A percentile compares a stretch with the other conserved stretches of the same genome.
Evolutionary conservation across 352 stramenopile genomes (phyloP).

Genomic region (Pythium guiyangense): DNA sequence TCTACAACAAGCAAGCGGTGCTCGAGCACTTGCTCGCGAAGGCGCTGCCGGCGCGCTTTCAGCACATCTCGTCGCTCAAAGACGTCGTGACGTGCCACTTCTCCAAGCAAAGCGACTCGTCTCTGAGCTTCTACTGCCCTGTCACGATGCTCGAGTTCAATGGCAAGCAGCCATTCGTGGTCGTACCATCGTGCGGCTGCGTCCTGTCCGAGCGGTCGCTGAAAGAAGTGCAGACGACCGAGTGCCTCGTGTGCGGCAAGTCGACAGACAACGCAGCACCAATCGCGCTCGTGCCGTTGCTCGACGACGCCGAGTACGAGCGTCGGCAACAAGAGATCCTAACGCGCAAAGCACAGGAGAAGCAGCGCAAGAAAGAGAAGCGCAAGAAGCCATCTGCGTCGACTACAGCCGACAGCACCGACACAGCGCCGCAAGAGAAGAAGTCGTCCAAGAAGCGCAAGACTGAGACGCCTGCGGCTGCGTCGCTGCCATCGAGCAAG

Average conservation of each 20-base stretch:
- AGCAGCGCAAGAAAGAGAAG: slow-evolving; percentile 40
- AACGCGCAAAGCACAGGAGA: slow-evolving; percentile 42
- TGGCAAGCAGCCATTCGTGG: slow-evolving; percentile 82
- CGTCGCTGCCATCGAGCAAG: slow-evolving; percentile 22
- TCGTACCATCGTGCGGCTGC: slow-evolving; percentile 79
- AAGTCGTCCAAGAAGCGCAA: slow-evolving; percentile 44
- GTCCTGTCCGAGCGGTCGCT: slow-evolving; percentile 86
- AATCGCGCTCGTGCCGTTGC: slow-evolving; percentile 55
- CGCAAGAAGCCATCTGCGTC: slow-evolving; percentile 1
- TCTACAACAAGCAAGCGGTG: slow-evolving; percentile 92
- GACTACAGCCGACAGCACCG: neutral
- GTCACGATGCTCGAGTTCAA: slow-evolving; percentile 88
- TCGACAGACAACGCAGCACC: slow-evolving; percentile 47
- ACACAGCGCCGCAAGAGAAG: slow-evolving; percentile 11
- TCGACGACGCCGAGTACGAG: slow-evolving; percentile 55
- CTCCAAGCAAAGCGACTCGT: slow-evolving; percentile 9
- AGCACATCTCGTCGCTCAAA: slow-evolving; percentile 83
- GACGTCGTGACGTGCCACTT: slow-evolving; percentile 82
- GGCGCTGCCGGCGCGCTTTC: slow-evolving; percentile 64
- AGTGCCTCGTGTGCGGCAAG: slow-evolving; percentile 68
- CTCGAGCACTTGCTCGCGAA: slow-evolving; percentile 80
- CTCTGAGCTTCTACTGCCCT: slow-evolving; percentile 42
- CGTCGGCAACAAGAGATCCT: slow-evolving; percentile 38
- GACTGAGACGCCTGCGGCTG: slow-evolving; percentile 9
- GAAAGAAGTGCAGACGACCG: slow-evolving; percentile 71